Conservation (phyloP, 208 protist species). For the Leptomonas pyrrhocoris region DNA sequence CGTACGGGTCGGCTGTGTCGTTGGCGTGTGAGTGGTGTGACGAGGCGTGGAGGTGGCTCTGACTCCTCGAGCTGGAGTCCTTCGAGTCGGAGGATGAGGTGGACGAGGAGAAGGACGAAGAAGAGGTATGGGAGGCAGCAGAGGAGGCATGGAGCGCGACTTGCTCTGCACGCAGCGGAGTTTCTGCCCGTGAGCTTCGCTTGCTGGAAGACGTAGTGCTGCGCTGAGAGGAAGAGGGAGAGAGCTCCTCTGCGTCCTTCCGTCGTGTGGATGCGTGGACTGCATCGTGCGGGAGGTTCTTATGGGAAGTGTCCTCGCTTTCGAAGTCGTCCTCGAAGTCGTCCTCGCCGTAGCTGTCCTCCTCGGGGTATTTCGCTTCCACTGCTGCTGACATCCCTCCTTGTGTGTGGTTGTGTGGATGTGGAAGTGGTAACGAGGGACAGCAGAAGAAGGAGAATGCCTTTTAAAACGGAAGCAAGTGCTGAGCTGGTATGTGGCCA, state of each 20-base stretch:
- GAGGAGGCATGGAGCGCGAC: not conserved
- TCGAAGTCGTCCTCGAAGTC: slow-evolving; percentile 56
- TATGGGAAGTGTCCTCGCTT: slow-evolving; percentile 18
- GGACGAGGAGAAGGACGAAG: not conserved
- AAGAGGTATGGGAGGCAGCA: not conserved
- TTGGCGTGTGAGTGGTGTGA: not conserved
- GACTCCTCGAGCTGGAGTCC: not conserved
- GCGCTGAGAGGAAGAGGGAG: not conserved
- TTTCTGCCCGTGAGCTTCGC: not conserved
- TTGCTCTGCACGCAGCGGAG: not conserved
- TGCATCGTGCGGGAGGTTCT: not conserved
- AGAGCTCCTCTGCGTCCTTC: not conserved
- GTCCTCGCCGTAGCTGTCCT: slow-evolving; percentile 36
- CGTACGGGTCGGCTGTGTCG: no score
- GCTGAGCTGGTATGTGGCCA: no score
- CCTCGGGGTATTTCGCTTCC: slow-evolving; percentile 7
- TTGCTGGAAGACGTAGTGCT: slow-evolving; percentile 1
- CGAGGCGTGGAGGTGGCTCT: not conserved
- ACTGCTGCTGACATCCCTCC: slow-evolving; percentile 21
- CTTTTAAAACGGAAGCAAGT: no score
- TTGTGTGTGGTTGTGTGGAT: not conserved
- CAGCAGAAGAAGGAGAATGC: no score
- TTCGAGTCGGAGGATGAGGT: slow-evolving; percentile 3
- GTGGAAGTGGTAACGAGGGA: not conserved
- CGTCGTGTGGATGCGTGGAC: no score